phyloP scores from a whole-genome alignment of 371 early-diverging fungal genomes.

The Mucor indicus region DNA sequence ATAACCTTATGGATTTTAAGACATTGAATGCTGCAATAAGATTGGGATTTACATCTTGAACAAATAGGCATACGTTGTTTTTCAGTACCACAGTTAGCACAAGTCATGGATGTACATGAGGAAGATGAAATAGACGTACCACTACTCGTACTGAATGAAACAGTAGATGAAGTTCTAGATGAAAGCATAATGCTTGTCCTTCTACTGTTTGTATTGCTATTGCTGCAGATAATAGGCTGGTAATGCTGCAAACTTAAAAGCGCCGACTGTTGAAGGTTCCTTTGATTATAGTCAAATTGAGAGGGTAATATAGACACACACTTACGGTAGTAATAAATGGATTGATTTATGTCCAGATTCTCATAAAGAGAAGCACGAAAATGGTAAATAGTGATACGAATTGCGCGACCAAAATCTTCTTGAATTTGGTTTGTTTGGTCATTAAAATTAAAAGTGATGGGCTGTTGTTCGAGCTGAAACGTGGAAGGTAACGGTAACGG shows the following conservation, averaged over 20 bases:
- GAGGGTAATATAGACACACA: constrained; percentile 20
- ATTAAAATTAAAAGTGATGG: too few relatives aligned
- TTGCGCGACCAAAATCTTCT: constrained; percentile 27
- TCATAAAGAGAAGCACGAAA: constrained; percentile 21
- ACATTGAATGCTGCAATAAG: constrained; percentile 35
- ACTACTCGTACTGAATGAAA: too few relatives aligned
- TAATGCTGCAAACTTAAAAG: constrained; percentile 20
- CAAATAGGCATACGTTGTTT: constrained; percentile 46
- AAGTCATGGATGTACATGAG: constrained; percentile 18
- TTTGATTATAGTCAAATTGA: constrained; percentile 6
- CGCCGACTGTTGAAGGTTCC: constrained; percentile 16
- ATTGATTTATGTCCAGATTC: constrained; percentile 18
- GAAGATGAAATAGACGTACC: constrained; percentile 25
- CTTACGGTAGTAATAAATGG: constrained; percentile 28
- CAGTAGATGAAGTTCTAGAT: constrained; percentile 31
- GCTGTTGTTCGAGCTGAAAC: too few relatives aligned
- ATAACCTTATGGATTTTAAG: constrained; percentile 27
- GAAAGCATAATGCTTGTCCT: constrained; percentile 13
- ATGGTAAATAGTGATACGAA: constrained; percentile 33
- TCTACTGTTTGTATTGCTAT: neutral
- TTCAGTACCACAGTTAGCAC: constrained; percentile 41
- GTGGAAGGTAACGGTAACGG: neutral
- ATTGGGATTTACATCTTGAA: constrained; percentile 32
- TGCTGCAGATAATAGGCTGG: constrained; percentile 3
- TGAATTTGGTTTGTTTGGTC: too few relatives aligned